Percentiles rank a stretch among this genome's conserved stretches.
Conservation (phyloP, 1,284 basidiomycete genomes). For the Malassezia slooffiae region DNA sequence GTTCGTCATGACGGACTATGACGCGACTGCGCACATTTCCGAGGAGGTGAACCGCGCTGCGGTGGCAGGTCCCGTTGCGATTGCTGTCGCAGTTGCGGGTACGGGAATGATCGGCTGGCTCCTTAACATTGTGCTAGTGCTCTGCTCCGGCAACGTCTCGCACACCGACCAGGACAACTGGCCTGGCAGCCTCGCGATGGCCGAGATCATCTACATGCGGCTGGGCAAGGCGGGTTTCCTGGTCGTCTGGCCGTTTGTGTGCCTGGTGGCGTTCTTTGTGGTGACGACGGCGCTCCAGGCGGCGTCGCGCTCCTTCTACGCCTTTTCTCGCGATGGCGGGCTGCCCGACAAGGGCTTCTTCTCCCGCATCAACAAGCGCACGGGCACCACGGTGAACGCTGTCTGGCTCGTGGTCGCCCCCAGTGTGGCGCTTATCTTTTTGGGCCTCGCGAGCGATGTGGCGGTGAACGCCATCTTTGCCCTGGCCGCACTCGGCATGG, state of each 20-base stretch:
- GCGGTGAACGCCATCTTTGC: conserved; percentile 43
- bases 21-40: conserved; percentile 67
- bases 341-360: conserved; percentile 73
- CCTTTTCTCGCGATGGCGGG: conserved; percentile 73
- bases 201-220: conserved; percentile 35
- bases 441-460: conserved; percentile 30
- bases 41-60: conserved; percentile 82
- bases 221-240: conserved; percentile 56
- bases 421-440: conserved; percentile 33
- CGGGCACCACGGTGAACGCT: conserved; percentile 65
- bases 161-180: conserved; percentile 18
- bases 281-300: conserved; percentile 62
- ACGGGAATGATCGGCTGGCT: conserved; percentile 40
- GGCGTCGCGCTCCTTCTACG: conserved; percentile 73
- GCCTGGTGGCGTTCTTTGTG: conserved; percentile 46
- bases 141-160: conserved; percentile 55
- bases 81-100: conserved; percentile 65
- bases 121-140: conserved; percentile 55
- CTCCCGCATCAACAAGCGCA: conserved; percentile 55
- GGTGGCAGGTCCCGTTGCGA: conserved; percentile 63
- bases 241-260: conserved; percentile 49
- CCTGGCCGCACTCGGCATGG: conserved; percentile 63
- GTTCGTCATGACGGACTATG: conserved; percentile 52
- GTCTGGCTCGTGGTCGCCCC: conserved; percentile 64
- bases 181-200: conserved; percentile 43